Conservation (phyloP, 2,329 filamentous ascomycete genomes). For the Calonectria hawksworthii region DNA sequence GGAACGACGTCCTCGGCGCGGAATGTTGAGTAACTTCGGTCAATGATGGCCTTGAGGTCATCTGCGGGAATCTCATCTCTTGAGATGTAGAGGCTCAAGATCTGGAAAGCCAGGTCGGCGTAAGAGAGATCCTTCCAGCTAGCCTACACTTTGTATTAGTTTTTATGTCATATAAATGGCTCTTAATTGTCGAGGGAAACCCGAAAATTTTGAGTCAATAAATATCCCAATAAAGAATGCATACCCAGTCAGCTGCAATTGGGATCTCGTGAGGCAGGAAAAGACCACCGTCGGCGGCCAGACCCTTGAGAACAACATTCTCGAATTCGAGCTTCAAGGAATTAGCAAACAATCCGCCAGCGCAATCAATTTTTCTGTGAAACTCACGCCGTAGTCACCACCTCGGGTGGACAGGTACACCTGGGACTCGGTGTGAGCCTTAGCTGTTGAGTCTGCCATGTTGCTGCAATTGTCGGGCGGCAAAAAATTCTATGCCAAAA, state of each 20-base stretch:
- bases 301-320: constrained; percentile 86
- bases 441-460: constrained; percentile 4
- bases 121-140: constrained; percentile 20
- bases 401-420: constrained; percentile 13
- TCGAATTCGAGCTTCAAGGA: constrained; percentile 81
- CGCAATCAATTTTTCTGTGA: background rate
- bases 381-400: constrained; percentile 14
- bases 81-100: constrained; percentile 73
- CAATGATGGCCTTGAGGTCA: constrained; percentile 85
- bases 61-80: constrained; percentile 78
- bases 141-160: background rate
- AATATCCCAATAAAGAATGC: background rate
- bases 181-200: background rate
- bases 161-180: background rate
- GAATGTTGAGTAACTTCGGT: constrained; percentile 91
- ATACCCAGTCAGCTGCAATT: constrained; percentile 15
- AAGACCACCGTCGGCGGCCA: constrained; percentile 82
- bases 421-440: constrained; percentile 13
- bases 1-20: constrained; percentile 84
- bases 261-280: constrained; percentile 52
- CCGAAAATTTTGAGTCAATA: background rate
- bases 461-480: background rate
- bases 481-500: background rate
- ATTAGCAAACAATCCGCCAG: background rate
- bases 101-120: constrained; percentile 12